Evolutionary conservation across 2,329 filamentous ascomycete species (phyloP).

Genomic region (Colletotrichum musae): DNA sequence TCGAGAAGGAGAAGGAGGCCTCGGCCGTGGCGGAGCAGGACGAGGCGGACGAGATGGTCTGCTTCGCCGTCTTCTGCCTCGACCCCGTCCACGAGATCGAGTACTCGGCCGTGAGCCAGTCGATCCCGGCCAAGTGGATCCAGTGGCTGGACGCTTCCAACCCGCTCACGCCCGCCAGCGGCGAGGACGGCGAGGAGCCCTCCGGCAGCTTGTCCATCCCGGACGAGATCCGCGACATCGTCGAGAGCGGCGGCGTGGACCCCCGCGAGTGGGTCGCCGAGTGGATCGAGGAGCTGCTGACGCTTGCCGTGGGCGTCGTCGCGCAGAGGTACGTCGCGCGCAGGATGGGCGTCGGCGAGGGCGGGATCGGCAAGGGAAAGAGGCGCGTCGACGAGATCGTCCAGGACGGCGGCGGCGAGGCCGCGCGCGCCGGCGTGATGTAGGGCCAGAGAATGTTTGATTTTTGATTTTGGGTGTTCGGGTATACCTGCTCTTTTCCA

Average conservation of each 20-base stretch:
- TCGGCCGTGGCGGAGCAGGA: slow-evolving; percentile 66
- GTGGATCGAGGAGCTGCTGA: slow-evolving; percentile 93
- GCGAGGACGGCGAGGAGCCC: slow-evolving; percentile 59
- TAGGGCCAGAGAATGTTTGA: slow-evolving; percentile 18
- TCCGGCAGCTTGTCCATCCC: slow-evolving; percentile 67
- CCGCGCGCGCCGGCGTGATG: slow-evolving; percentile 40
- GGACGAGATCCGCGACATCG: slow-evolving; percentile 88
- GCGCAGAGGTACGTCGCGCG: slow-evolving; percentile 96
- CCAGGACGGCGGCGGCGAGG: slow-evolving; percentile 54
- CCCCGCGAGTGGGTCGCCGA: slow-evolving; percentile 97
- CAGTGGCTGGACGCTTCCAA: slow-evolving; percentile 88
- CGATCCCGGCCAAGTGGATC: slow-evolving; percentile 87
- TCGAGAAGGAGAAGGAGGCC: slow-evolving; percentile 69
- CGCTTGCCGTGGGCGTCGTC: slow-evolving; percentile 84
- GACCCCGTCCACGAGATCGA: slow-evolving; percentile 94
- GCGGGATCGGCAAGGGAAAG: slow-evolving; percentile 73
- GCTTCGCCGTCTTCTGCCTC: slow-evolving; percentile 84
- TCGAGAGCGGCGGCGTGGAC: slow-evolving; percentile 83
- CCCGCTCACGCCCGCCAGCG: slow-evolving; percentile 68
- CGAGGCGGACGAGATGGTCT: slow-evolving; percentile 73
- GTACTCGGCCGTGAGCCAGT: slow-evolving; percentile 86
- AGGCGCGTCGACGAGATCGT: slow-evolving; percentile 71
- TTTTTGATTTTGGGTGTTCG: slow-evolving; percentile 31
- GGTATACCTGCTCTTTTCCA: slow-evolving; percentile 36
- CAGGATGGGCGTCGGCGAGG: slow-evolving; percentile 95